A percentile compares a stretch with the other conserved stretches of the same genome.
phyloP scores from a whole-genome alignment of 371 early-diverging fungal genomes.

The Mortierella sp. region DNA sequence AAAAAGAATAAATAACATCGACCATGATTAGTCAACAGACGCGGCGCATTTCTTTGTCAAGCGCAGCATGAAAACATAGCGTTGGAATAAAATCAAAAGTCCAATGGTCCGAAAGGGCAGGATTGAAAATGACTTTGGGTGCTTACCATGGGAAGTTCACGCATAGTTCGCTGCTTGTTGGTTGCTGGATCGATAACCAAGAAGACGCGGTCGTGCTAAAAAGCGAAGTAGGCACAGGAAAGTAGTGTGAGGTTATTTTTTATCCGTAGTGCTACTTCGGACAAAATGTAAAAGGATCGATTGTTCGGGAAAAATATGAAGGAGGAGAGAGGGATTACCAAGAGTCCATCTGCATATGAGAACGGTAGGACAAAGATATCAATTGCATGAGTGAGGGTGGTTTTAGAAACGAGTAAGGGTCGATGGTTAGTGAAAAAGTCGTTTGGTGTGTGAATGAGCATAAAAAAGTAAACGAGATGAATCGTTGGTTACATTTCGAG shows the following conservation, averaged over 20 bases:
- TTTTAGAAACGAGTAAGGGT: background rate
- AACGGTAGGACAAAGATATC: background rate
- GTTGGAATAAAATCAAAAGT: too few relatives aligned
- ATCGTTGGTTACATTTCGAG: slow-evolving; percentile 34
- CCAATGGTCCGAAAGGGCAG: too few relatives aligned
- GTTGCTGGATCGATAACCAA: slow-evolving; percentile 39
- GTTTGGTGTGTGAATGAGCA: background rate
- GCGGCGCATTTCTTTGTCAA: background rate
- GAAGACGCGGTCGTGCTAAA: slow-evolving; percentile 48
- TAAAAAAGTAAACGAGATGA: background rate
- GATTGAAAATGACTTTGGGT: background rate
- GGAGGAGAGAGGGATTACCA: background rate
- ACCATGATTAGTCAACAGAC: background rate
- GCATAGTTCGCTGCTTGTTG: slow-evolving; percentile 48
- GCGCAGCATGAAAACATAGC: too few relatives aligned
- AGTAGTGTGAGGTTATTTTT: background rate
- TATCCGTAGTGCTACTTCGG: background rate
- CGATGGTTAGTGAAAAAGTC: background rate
- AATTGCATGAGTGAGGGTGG: background rate
- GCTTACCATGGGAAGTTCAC: slow-evolving; percentile 42
- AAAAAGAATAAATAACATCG: background rate
- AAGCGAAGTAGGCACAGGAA: background rate
- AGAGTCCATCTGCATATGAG: background rate
- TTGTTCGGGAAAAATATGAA: background rate
- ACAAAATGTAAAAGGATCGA: background rate